These are phyloP conservation scores for Cyclostephanos tholiformis DNA, from an alignment of 108 stramenopile species.

Conservation along the genomic window DNA sequence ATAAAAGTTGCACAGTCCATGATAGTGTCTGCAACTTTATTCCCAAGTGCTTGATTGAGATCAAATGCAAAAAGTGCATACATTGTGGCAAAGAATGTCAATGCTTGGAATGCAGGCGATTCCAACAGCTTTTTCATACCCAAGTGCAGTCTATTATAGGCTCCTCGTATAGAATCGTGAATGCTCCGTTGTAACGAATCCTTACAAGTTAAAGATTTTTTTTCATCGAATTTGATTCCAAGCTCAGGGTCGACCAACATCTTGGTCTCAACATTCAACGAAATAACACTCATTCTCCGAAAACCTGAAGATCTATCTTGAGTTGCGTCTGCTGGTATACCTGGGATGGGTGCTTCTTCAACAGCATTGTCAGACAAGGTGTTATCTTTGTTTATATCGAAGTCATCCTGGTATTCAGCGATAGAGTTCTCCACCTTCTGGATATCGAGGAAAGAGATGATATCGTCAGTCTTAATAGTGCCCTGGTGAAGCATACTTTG, in stretches of 20 bases:
- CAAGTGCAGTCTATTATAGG: conserved; percentile 3
- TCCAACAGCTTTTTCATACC: conserved; percentile 27
- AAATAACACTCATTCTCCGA: conserved; percentile 41
- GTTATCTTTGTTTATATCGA: neutral
- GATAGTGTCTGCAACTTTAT: conserved; percentile 26
- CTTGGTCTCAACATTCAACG: conserved; percentile 8
- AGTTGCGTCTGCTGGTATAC: conserved; percentile 49
- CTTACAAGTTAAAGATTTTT: neutral
- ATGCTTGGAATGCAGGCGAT: conserved; percentile 37
- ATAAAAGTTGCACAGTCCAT: conserved; percentile 33
- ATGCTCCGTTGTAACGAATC: conserved; percentile 12
- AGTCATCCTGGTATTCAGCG: conserved; percentile 5
- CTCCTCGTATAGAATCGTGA: conserved; percentile 18
- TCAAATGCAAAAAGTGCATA: conserved; percentile 55
- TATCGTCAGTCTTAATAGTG: conserved; percentile 39
- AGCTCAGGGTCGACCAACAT: conserved; percentile 37
- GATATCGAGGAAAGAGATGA: conserved; percentile 33
- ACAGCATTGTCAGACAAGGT: neutral
- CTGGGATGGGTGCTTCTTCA: conserved; percentile 33
- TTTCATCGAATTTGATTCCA: conserved; percentile 9
- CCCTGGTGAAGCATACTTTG: conserved; percentile 43
- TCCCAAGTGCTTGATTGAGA: conserved; percentile 42
- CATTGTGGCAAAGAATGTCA: conserved; percentile 46
- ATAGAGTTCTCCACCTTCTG: conserved; percentile 22
- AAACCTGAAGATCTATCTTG: conserved; percentile 19